Percentiles rank a stretch among this genome's conserved stretches.
Evolutionary conservation across 192 early-diverging fungal species (phyloP).

Genomic region (Coemansia sp.): DNA sequence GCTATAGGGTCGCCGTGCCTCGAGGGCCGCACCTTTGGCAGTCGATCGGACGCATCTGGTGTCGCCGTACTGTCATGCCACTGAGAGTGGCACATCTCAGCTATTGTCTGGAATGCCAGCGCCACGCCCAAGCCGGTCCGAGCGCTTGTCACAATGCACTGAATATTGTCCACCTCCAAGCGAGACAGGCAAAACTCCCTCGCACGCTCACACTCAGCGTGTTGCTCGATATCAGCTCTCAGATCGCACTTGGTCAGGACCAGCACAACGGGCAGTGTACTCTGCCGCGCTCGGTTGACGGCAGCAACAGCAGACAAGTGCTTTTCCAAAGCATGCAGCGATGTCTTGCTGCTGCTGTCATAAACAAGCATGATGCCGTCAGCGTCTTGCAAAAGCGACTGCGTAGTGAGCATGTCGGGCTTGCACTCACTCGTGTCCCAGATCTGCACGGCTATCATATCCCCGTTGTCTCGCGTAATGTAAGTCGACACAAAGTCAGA

Average conservation of each 20-base stretch:
- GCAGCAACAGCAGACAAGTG: conserved; percentile 3
- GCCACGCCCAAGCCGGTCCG: conserved; percentile 31
- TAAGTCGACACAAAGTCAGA: conserved; percentile 50
- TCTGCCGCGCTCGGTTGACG: neutral
- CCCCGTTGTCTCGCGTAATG: conserved; percentile 14
- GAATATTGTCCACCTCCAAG: neutral
- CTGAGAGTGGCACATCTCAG: conserved; percentile 15
- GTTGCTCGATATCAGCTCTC: neutral
- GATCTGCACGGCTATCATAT: conserved; percentile 38
- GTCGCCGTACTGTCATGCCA: conserved; percentile 1
- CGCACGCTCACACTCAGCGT: conserved; percentile 4
- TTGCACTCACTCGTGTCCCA: conserved; percentile 43
- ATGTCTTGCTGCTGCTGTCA: conserved; percentile 9
- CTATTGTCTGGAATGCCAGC: conserved; percentile 27
- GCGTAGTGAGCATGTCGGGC: conserved; percentile 11
- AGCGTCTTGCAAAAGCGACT: conserved; percentile 39
- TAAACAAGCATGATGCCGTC: conserved; percentile 41
- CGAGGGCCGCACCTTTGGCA: conserved; percentile 20
- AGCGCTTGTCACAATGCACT: conserved; percentile 34
- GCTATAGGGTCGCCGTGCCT: conserved; percentile 47
- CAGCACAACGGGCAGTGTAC: conserved; percentile 9
- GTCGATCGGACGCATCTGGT: neutral
- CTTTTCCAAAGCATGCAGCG: conserved; percentile 10
- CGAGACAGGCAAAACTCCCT: conserved; percentile 13
- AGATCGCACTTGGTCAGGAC: conserved; percentile 32